These are phyloP conservation scores for Naganishia antarctica DNA, from an alignment of 768 basidiomycete species.

Conservation along the genomic window DNA sequence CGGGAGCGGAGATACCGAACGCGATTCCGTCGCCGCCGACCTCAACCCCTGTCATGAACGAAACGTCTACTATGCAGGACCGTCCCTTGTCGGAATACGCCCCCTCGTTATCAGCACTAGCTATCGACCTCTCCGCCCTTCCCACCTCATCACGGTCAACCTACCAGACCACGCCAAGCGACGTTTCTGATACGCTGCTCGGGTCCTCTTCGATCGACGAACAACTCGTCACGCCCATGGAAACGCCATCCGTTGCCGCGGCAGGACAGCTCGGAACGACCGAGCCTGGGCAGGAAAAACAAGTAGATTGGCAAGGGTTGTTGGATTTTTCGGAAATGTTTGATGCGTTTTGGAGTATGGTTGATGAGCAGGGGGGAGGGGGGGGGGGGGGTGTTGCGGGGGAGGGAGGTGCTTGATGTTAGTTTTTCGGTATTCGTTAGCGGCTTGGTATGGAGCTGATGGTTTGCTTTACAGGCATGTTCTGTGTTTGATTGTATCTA, in stretches of 20 bases:
- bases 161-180: constrained; percentile 8
- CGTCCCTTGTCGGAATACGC: neutral
- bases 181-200: neutral
- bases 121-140: constrained; percentile 12
- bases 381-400: too few species aligned
- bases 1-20: too few species aligned
- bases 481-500: too few species aligned
- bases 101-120: neutral
- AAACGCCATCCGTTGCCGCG: too few species aligned
- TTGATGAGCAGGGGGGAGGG: neutral
- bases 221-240: too few species aligned
- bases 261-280: too few species aligned
- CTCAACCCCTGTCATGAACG: neutral
- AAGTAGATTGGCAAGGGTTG: neutral
- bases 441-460: neutral
- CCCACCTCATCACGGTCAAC: neutral
- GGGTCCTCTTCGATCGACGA: too few species aligned
- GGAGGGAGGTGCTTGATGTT: neutral
- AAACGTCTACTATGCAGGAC: neutral
- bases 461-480: too few species aligned
- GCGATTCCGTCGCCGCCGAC: neutral
- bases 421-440: neutral
- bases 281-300: neutral
- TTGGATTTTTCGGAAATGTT: constrained; percentile 19
- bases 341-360: constrained; percentile 20